Conservation (phyloP, 2,329 filamentous ascomycete species). For the Alternaria viburni region DNA sequence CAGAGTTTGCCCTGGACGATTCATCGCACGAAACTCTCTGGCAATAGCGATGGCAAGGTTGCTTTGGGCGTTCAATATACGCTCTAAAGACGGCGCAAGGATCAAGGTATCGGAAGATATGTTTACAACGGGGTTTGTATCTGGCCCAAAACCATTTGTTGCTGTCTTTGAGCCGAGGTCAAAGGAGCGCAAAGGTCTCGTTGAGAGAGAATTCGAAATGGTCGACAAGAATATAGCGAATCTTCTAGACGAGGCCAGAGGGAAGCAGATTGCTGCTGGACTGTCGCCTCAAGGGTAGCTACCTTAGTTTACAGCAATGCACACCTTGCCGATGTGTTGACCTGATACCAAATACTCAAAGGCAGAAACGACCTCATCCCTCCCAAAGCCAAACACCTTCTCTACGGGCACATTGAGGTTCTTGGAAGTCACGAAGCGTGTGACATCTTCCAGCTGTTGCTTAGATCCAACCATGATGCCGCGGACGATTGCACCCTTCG, state of each 20-base stretch:
- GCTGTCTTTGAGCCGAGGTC: background rate
- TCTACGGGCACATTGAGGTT: conserved; percentile 40
- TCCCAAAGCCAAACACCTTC: conserved; percentile 38
- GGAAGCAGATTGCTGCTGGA: background rate
- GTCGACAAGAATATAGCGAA: background rate
- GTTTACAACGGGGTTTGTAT: conserved; percentile 29
- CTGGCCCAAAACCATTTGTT: conserved; percentile 28
- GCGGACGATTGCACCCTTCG: conserved; percentile 45
- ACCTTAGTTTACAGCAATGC: conserved; percentile 14
- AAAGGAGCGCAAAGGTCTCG: background rate
- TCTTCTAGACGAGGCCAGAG: background rate
- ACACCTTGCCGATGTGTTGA: conserved; percentile 37
- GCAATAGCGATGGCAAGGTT: conserved; percentile 21
- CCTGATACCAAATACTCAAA: conserved; percentile 45
- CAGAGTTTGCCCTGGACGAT: conserved; percentile 51
- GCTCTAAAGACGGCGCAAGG: background rate
- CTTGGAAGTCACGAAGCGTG: conserved; percentile 37
- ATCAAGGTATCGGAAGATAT: conserved; percentile 28
- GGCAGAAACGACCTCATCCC: conserved; percentile 38
- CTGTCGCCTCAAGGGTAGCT: background rate
- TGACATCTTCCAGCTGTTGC: conserved; percentile 53
- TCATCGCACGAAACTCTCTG: conserved; percentile 38
- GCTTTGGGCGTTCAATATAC: conserved; percentile 59
- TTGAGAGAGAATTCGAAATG: background rate
- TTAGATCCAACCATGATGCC: conserved; percentile 66